These are phyloP conservation scores for Ascoidea rubescens DNA, from an alignment of 805 yeast species.

Conservation along the genomic window DNA sequence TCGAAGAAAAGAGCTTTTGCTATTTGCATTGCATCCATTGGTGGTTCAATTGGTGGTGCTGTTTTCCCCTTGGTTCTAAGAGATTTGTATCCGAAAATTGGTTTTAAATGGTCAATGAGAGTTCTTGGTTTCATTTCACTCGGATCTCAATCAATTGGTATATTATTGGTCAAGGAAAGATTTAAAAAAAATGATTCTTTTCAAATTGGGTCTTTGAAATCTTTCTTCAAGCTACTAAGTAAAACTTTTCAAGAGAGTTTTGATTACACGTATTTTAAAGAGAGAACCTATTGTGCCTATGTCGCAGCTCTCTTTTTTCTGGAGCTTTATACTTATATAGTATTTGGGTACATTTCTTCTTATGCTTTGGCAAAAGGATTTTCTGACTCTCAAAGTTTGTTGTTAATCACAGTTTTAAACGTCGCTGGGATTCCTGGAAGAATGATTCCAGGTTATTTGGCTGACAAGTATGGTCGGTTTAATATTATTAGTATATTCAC, in stretches of 20 bases:
- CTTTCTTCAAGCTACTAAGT: too few species aligned
- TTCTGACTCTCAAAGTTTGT: slow-evolving; percentile 18
- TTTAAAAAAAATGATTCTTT: slow-evolving; percentile 7
- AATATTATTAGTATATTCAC: slow-evolving; percentile 40
- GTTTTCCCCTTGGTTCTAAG: slow-evolving; percentile 39
- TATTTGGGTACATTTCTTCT: slow-evolving; percentile 34
- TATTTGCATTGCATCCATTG: slow-evolving; percentile 30
- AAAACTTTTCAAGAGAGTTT: background rate
- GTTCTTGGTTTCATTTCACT: slow-evolving; percentile 31
- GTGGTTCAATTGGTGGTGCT: slow-evolving; percentile 42
- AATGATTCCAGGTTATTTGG: slow-evolving; percentile 36
- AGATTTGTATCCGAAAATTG: slow-evolving; percentile 27
- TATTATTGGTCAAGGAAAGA: slow-evolving; percentile 27
- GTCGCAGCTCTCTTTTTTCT: background rate
- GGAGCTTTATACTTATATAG: slow-evolving; percentile 30
- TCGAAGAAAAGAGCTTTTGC: slow-evolving; percentile 41
- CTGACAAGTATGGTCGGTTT: slow-evolving; percentile 42
- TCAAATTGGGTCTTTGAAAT: background rate
- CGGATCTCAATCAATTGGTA: slow-evolving; percentile 20
- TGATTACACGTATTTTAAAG: background rate
- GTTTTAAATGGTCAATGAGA: slow-evolving; percentile 46
- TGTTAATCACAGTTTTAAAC: slow-evolving; percentile 33
- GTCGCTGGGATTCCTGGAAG: slow-evolving; percentile 39
- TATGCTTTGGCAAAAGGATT: slow-evolving; percentile 34
- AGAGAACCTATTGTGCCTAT: too few species aligned